Base-by-base conservation (phyloP, 305 asterid species). In the Striga hermonthica region DNA sequence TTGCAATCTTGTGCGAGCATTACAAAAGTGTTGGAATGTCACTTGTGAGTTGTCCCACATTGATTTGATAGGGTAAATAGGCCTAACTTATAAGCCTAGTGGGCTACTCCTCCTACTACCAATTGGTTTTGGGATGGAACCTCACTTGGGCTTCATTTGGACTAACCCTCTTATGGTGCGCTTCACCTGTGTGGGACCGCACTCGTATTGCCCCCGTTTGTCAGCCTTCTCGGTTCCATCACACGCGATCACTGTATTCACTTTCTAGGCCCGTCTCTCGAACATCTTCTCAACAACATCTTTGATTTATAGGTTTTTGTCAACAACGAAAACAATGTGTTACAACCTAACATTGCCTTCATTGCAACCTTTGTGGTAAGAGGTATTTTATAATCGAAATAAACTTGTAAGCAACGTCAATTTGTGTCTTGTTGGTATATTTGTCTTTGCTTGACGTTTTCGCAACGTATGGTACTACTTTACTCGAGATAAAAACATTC, bases 181-280 rank as follows among this genome's bases (percentile, higher is more conserved):
- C n/a, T n/a, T n/a, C n/a, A n/a, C n/a, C n/a, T n/a, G n/a, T n/a
- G n/a, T n/a, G n/a, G n/a, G n/a, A n/a, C n/a, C n/a, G n/a, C n/a
- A n/a, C n/a, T n/a, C n/a, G n/a, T n/a, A n/a, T n/a, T n/a, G n/a
- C n/a, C n/a, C n/a, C n/a, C n/a, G n/a, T n/a, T n/a, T n/a, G n/a
- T n/a, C n/a, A n/a, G 87, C 91, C 74, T 89, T 87, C 91, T 89
- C 82, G 4, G 53, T 69, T 35, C 95, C 94, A 64, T 78, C 81
- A 8, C 83, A 81, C 68, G 63, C 63, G 67, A 82, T 70, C 69
- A 75, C 69, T 28, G 93, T 83, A 74, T 85, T 89, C 64, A 87
- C 86, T 71, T 83, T 89, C 82, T 71, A 76, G 52, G 77, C 70
- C 72, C 64, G 56, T 45, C 81, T 65, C 63, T 78, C 76, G 37